Evolutionary conservation across 1,139 yeast species (phyloP).

Genomic region (Protomyces pachydermus): DNA sequence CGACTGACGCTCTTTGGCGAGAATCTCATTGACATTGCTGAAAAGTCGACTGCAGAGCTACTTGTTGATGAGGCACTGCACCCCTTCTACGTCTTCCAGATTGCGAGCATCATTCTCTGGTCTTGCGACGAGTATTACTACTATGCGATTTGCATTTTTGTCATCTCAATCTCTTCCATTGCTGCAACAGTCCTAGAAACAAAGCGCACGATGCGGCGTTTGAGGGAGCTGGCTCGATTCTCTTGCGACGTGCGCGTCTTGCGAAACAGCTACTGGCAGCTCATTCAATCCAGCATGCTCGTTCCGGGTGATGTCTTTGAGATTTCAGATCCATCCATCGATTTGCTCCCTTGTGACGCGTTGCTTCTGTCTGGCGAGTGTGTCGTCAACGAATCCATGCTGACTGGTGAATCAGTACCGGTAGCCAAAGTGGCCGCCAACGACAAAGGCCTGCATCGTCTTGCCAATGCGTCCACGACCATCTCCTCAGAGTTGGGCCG

Average conservation of each 20-base stretch:
- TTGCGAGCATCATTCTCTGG: slow-evolving; percentile 88
- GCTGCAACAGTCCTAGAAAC: slow-evolving; percentile 79
- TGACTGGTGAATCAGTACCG: slow-evolving; percentile 97
- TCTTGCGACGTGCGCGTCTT: slow-evolving; percentile 80
- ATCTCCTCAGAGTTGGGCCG: slow-evolving; percentile 65
- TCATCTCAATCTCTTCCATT: slow-evolving; percentile 77
- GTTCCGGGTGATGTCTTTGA: slow-evolving; percentile 97
- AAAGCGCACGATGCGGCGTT: slow-evolving; percentile 62
- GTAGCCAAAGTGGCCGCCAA: slow-evolving; percentile 72
- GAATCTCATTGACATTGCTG: slow-evolving; percentile 70
- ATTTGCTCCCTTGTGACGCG: slow-evolving; percentile 80
- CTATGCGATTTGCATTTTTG: slow-evolving; percentile 85
- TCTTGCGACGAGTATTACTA: slow-evolving; percentile 84
- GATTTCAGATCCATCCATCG: slow-evolving; percentile 75
- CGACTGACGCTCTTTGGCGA: slow-evolving; percentile 69
- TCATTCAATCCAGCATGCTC: slow-evolving; percentile 63
- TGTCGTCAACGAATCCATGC: slow-evolving; percentile 89
- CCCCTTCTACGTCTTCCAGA: slow-evolving; percentile 91
- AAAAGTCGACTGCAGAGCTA: slow-evolving; percentile 60
- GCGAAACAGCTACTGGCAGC: slow-evolving; percentile 92
- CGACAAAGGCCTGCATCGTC: slow-evolving; percentile 53
- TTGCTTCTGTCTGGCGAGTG: slow-evolving; percentile 83
- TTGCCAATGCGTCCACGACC: slow-evolving; percentile 45
- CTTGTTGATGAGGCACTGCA: slow-evolving; percentile 79
- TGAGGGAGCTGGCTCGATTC: slow-evolving; percentile 68